These are phyloP conservation scores for Aspergillus viridinutans DNA, from an alignment of 2,329 filamentous ascomycete species.

Conservation along the genomic window DNA sequence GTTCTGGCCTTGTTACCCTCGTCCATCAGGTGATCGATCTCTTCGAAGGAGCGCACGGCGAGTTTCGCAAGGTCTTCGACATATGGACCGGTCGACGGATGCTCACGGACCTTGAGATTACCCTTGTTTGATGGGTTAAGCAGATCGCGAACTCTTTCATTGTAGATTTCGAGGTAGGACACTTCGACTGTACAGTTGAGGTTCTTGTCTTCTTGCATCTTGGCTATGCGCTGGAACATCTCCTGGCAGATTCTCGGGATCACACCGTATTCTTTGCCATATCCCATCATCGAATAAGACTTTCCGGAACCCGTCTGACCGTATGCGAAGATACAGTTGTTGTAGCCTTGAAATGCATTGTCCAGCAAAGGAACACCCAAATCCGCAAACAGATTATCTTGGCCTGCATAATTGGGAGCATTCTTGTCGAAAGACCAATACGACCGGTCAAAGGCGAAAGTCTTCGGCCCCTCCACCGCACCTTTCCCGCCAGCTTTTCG, in stretches of 20 bases:
- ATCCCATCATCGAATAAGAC: slow-evolving; percentile 99
- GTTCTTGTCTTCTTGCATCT: slow-evolving; percentile 68
- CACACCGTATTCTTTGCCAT: slow-evolving; percentile 90
- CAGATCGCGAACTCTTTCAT: slow-evolving; percentile 91
- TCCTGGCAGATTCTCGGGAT: slow-evolving; percentile 96
- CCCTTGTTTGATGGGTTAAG: slow-evolving; percentile 94
- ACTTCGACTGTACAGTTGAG: slow-evolving; percentile 92
- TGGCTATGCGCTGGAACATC: slow-evolving; percentile 85
- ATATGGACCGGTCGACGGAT: slow-evolving; percentile 95
- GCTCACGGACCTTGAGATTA: slow-evolving; percentile 94
- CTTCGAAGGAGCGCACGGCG: slow-evolving; percentile 85
- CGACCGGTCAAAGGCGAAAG: slow-evolving; percentile 92
- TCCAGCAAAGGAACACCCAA: slow-evolving; percentile 86
- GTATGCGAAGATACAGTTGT: slow-evolving; percentile 99
- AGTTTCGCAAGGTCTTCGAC: slow-evolving; percentile 97
- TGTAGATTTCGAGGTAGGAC: slow-evolving; percentile 98
- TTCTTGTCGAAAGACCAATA: slow-evolving; percentile 96
- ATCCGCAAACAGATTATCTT: slow-evolving; percentile 83
- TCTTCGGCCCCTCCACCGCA: slow-evolving; percentile 66
- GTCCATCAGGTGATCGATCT: slow-evolving; percentile 98
- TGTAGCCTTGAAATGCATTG: slow-evolving; percentile 97
- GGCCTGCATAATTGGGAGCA: slow-evolving; percentile 79
- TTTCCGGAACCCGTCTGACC: slow-evolving; percentile 98
- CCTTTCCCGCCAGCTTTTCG: slow-evolving; percentile 57
- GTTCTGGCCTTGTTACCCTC: slow-evolving; percentile 98